These are phyloP conservation scores for Ganoderma meredithae DNA, from an alignment of 1,284 basidiomycete genomes.

Conservation along the genomic window DNA sequence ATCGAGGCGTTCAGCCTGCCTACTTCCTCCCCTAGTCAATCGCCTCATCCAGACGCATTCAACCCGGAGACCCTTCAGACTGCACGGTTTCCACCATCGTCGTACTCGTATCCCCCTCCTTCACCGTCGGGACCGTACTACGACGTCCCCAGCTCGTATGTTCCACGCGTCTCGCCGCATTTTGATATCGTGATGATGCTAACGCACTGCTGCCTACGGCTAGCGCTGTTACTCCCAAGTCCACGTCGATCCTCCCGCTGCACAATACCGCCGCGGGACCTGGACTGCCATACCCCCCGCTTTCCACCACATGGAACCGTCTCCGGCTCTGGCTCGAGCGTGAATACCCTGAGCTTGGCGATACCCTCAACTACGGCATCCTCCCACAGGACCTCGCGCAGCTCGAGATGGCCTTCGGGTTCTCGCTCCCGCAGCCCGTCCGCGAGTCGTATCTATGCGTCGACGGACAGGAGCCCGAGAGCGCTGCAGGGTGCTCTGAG, in stretches of 20 bases:
- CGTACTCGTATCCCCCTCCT: conserved; percentile 80
- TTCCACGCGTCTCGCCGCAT: conserved; percentile 27
- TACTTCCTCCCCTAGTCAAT: conserved; percentile 67
- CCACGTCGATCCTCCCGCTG: conserved; percentile 69
- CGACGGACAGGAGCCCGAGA: conserved; percentile 91
- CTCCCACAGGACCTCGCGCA: conserved; percentile 76
- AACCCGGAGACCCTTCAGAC: conserved; percentile 58
- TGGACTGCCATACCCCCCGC: conserved; percentile 72
- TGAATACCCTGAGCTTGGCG: conserved; percentile 90
- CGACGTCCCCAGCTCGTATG: conserved; percentile 68
- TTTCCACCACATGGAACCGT: conserved; percentile 82
- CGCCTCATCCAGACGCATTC: conserved; percentile 64
- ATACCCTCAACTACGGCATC: conserved; percentile 90
- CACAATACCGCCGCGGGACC: conserved; percentile 52
- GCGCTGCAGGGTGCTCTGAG: conserved; percentile 82
- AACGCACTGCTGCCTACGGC: conserved; percentile 6
- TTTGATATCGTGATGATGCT: conserved; percentile 21
- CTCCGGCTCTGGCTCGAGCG: conserved; percentile 78
- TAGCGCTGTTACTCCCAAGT: conserved; percentile 53
- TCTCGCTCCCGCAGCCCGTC: conserved; percentile 78
- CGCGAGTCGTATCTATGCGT: conserved; percentile 85
- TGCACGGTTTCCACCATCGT: conserved; percentile 53
- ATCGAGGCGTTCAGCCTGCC: conserved; percentile 83
- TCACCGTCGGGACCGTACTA: conserved; percentile 58
- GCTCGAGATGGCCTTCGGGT: conserved; percentile 85